A percentile compares a stretch with the other conserved stretches of the same genome.
phyloP scores from a whole-genome alignment of 2,329 filamentous ascomycete species.

The Hymenoscyphus linearis region DNA sequence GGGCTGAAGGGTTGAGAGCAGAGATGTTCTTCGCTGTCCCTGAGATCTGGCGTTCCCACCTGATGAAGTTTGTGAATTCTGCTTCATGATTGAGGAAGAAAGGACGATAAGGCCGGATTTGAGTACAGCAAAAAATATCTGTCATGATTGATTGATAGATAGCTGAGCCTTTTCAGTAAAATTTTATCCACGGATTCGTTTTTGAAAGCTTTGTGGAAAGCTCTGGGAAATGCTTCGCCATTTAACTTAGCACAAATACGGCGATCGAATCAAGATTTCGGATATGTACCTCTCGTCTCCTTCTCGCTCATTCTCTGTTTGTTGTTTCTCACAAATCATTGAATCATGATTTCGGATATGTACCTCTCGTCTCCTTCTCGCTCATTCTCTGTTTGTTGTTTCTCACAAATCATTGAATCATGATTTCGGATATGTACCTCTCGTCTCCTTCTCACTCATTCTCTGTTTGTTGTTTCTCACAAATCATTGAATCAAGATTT shows the following conservation, averaged over 20 bases:
- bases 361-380: not conserved
- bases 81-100: not conserved
- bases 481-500: not conserved
- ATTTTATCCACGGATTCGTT: not conserved
- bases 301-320: not conserved
- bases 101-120: not conserved
- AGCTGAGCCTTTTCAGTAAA: not conserved
- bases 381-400: not conserved
- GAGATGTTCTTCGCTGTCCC: not conserved
- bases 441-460: not conserved
- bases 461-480: no score
- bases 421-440: not conserved
- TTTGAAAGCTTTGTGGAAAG: not conserved
- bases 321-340: not conserved
- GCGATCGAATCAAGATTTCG: not conserved
- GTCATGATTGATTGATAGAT: not conserved
- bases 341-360: not conserved
- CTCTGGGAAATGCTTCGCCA: not conserved
- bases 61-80: constrained; percentile 1
- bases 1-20: not conserved
- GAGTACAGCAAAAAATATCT: constrained; percentile 1
- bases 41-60: not conserved
- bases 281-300: not conserved
- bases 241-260: not conserved
- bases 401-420: no score